Evolutionary conservation across 306 rosid species (phyloP), one percentile per base, ranked within the genome.

Genomic region (Dicorynia guianensis): DNA sequence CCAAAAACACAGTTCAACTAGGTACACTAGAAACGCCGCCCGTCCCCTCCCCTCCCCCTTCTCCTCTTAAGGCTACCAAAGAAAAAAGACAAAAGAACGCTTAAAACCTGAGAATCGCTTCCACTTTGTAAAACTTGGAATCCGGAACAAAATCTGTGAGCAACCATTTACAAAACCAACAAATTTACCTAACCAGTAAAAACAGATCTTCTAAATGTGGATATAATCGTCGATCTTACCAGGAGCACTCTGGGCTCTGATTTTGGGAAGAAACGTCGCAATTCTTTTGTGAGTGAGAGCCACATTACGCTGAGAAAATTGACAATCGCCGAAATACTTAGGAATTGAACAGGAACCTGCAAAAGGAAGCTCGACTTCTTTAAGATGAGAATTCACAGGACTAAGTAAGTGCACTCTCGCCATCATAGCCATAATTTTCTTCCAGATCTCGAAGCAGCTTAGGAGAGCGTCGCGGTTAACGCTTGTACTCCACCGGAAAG

Each of bases 91-190:
- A 60, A 40, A 15, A 39, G 55, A 53, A 25, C 53, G 4, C n/a
- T 39, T 25, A 47, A 42, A 69, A 91, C 98, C 97, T 89, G 69
- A 95, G 80, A 84, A 95, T 89, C 8, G 97, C 98, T 89, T 92
- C 98, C 79, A 95, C 88, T 87, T 92, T 90, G 86, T 90, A 95
- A 81, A 90, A 95, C 65, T 95, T 56, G 36, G 97, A 83, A 73
- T 86, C 89, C 11, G 96, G 96, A 66, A 75, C 50, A 82, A 87
- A 89, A 42, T 66, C 97, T 85, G 82, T 11, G 8, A 61, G 58
- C 30, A 25, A 25, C 30, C 30, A 43, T 25, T 25, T n/a, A 20
- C 11, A 11, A 12, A 77, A 34, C 34, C 20, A 80, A 69, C 44
- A 63, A 46, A 55, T 42, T 44, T 11, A 25, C 30, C 1, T 25